These are phyloP conservation scores for Colletotrichum brevisporum DNA, from an alignment of 2,329 filamentous ascomycete species.

Conservation along the genomic window DNA sequence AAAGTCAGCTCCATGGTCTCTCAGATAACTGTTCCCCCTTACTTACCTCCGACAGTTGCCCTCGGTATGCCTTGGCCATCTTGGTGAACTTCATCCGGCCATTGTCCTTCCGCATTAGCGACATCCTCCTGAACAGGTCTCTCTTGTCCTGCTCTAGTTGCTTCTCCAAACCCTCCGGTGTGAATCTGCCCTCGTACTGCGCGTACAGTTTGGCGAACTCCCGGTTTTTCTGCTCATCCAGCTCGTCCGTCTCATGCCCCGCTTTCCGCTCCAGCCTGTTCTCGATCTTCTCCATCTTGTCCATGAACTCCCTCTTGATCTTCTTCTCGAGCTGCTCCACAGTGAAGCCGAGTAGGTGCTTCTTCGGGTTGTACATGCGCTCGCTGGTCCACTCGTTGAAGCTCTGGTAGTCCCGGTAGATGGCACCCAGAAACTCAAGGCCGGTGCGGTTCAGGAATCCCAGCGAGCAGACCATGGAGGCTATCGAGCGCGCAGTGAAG, in stretches of 20 bases:
- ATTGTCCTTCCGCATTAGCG: neutral
- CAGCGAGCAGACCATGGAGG: slow-evolving; percentile 43
- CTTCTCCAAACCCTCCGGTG: neutral
- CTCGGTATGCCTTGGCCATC: slow-evolving; percentile 24
- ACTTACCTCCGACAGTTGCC: slow-evolving; percentile 7
- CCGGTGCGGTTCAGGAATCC: slow-evolving; percentile 39
- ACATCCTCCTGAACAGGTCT: slow-evolving; percentile 19
- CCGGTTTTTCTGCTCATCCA: neutral
- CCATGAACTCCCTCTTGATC: slow-evolving; percentile 27
- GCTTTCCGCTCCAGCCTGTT: neutral
- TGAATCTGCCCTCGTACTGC: neutral
- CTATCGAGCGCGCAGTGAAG: slow-evolving; percentile 53
- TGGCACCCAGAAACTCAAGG: slow-evolving; percentile 20
- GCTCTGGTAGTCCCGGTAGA: slow-evolving; percentile 40
- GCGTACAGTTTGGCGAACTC: slow-evolving; percentile 18
- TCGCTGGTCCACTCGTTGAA: slow-evolving; percentile 31
- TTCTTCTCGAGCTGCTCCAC: neutral
- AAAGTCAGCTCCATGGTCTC: rapidly evolving
- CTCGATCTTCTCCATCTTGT: slow-evolving; percentile 26
- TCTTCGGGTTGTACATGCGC: neutral
- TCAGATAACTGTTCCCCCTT: too few species aligned
- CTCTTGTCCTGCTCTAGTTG: slow-evolving; percentile 8
- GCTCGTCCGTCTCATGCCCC: neutral
- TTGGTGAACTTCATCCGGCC: slow-evolving; percentile 7
- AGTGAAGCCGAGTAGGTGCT: slow-evolving; percentile 8